Base-by-base conservation (phyloP, 139 green algal genomes). In the Picochlorum sp. region DNA sequence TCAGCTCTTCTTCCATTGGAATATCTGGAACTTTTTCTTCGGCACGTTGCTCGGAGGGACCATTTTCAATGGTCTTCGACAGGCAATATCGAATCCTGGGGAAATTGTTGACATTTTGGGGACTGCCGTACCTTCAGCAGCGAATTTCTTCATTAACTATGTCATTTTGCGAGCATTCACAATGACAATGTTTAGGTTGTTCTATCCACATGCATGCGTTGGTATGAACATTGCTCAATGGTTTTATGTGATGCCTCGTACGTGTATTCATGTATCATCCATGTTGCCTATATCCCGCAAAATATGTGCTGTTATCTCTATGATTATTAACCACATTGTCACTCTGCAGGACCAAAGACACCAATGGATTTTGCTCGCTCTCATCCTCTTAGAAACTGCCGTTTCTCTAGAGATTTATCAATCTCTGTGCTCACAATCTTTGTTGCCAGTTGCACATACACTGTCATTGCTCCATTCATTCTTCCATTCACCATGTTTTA, bases 101-200 rank as follows among this genome's bases (percentile, higher is more conserved):
- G 8, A 54, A 20, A 59, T 66, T 57, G 1, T 55, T 10, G 13
- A 28, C 24, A 45, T 66, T 23, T 6, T 66, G n/a, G 60, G 23
- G 21, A 21, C 13, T 13, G 21, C 60, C 9, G 23, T 55, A 8
- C n/a, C 60, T 56, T 34, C 60, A 45, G 16, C 60, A 13, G 14
- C 73, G 61, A 90, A 90, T 67, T 90, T 86, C 67, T 91, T 91
- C 75, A 76, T 91, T 45, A 80, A 74, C 41, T 87, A 85, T 64
- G 69, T 88, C 24, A 62, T 67, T 44, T 63, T 79, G 62, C 60
- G 74, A 23, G 73, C 77, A 6, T 49, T 74, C 0, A 68, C 77
- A 24, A 72, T 85, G 68, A 34, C 71, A 49, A 65, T 73, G 6
- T 83, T 80, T 63, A 77, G 74, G 59, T 70, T 83, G 16, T 77